Evolutionary conservation across 169 alveolate genomes (phyloP), one percentile per base, ranked within the genome.

Genomic region (Plasmodium fragile): DNA sequence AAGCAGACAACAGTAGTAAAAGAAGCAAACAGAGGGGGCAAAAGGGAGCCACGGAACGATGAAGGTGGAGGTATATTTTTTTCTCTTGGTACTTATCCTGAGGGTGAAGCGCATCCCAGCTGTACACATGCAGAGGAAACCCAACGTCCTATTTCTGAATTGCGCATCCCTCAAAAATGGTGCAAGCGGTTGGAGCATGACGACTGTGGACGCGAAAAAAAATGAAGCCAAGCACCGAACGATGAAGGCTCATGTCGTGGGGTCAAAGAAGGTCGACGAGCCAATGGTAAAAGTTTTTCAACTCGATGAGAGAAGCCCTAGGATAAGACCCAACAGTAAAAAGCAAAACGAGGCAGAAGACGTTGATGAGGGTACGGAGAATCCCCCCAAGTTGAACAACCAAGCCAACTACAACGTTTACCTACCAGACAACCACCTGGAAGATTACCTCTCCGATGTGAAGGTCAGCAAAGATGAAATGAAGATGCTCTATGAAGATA

Each of bases 401-500:
- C 11, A 82, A 65, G 13, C 73, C 22, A 69, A 82, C 22, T 73
- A 73, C 70, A 89, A 89, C 32, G 18, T 89, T 18, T 89, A 78
- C 41, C 8, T 89, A 8, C 89, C 79, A 78, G 52, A 79, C 81
- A 89, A 89, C 71, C 55, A 89, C 1, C 8, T 89, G 49, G 82
- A 22, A 45, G 82, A 89, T 59, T 78, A 78, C 34, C 55, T 89
- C 25, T 59, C 87, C 4, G 94, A 89, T 78, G 90, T 89, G 28
- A 43, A 91, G 4, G 71, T 96, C 18, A 92, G 71, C 13, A 93
- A 82, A 45, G 94, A 96, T 0, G 98, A 96, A 78, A 95, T 97
- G 4, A 96, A 94, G 92, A 95, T 81, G 93, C 93, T 96, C 90
- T 97, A 95, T 94, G 97, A 95, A 70, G 97, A 96, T 73, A 96